These are phyloP conservation scores for Pichia sp. DNA, from an alignment of 1,139 yeast genomes.

Conservation along the genomic window DNA sequence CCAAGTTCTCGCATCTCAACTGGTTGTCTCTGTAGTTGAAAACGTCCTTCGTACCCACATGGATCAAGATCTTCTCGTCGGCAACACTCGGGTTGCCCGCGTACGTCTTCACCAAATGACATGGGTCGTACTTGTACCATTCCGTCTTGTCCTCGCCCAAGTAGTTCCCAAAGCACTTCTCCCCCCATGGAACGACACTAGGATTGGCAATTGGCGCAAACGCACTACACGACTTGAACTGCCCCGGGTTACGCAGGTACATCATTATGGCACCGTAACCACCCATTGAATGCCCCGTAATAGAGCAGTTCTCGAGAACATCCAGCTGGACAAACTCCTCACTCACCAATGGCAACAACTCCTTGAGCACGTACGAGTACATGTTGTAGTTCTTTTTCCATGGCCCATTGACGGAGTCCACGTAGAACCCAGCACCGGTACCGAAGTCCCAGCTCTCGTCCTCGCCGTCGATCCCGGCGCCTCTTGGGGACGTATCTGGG, in stretches of 20 bases:
- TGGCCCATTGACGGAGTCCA: conserved; percentile 73
- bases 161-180: conserved; percentile 75
- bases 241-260: conserved; percentile 66
- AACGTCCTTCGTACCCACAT: conserved; percentile 74
- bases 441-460: conserved; percentile 89
- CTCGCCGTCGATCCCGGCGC: conserved; percentile 78
- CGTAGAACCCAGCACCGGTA: conserved; percentile 90
- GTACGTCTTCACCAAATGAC: conserved; percentile 58
- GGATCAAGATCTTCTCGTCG: conserved; percentile 61
- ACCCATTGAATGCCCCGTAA: conserved; percentile 98
- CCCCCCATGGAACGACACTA: conserved; percentile 73
- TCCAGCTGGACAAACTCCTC: conserved; percentile 50
- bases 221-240: conserved; percentile 79
- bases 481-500: conserved; percentile 97
- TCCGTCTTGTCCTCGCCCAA: conserved; percentile 54
- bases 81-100: conserved; percentile 29
- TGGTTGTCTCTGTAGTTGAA: conserved; percentile 62
- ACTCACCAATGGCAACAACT: conserved; percentile 52
- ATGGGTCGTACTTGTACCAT: conserved; percentile 82
- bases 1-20: conserved; percentile 71
- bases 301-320: conserved; percentile 50
- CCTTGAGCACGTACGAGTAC: conserved; percentile 79
- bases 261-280: conserved; percentile 90
- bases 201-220: conserved; percentile 92
- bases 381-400: conserved; percentile 73